Percentiles rank a stretch among this genome's conserved stretches.
phyloP scores from a whole-genome alignment of 495 filamentous ascomycete species.

The Terfezia boudieri region DNA sequence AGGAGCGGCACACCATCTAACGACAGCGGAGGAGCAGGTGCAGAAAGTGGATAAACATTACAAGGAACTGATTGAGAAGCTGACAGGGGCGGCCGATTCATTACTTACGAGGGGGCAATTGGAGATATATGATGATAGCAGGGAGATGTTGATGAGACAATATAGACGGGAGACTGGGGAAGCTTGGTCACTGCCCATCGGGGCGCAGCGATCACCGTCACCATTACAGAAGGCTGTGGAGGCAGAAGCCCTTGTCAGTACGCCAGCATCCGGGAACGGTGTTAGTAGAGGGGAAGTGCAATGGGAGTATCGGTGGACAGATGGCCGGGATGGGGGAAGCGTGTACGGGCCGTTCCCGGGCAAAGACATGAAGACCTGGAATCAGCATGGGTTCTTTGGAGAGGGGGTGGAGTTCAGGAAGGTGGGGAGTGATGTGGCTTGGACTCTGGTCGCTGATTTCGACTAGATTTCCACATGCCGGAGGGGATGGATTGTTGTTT shows the following conservation, averaged over 20 bases:
- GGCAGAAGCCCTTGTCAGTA: constrained; percentile 4
- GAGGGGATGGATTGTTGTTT: too few relatives aligned
- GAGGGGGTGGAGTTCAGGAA: constrained; percentile 61
- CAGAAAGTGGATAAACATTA: constrained; percentile 37
- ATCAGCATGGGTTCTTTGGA: constrained; percentile 80
- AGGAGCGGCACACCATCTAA: neutral
- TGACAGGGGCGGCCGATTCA: constrained; percentile 75
- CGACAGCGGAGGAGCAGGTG: constrained; percentile 17
- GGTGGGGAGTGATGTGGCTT: constrained; percentile 33
- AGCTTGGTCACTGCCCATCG: constrained; percentile 41
- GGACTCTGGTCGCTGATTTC: constrained; percentile 41
- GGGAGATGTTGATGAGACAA: constrained; percentile 64
- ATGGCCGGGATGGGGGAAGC: constrained; percentile 59
- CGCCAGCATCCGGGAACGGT: constrained; percentile 15
- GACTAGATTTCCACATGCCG: too few relatives aligned
- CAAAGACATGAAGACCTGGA: constrained; percentile 68
- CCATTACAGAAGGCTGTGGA: constrained; percentile 1
- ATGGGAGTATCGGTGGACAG: constrained; percentile 88
- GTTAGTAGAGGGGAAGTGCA: constrained; percentile 14
- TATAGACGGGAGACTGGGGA: constrained; percentile 77
- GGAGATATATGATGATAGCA: constrained; percentile 72
- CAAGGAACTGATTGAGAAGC: constrained; percentile 48
- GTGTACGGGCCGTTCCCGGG: constrained; percentile 74
- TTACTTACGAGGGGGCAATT: constrained; percentile 57
- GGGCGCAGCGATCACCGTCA: constrained; percentile 22